Base-by-base conservation (phyloP, 176 grass and related monocot genomes). In the Zoysia japonica region DNA sequence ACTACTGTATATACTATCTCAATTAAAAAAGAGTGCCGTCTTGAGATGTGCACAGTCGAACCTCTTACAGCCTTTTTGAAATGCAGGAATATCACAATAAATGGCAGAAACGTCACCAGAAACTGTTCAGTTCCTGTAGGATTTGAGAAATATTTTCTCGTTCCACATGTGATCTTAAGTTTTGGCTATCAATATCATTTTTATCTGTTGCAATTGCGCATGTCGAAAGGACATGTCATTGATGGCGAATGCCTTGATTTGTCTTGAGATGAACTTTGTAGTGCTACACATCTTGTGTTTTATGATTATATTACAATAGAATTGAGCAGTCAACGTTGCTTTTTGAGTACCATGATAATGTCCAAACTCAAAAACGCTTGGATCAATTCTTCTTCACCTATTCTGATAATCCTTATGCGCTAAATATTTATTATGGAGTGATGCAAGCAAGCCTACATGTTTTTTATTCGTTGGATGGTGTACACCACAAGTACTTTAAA, bases 61-160 rank as follows among this genome's bases (percentile, higher is more conserved):
- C 68, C 47, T 16, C 61, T 38, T 38, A 64, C 11, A 39, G 61
- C 61, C 36, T 64, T 37, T 39, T 64, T 64, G 61, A 4, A 39
- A 64, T 64, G 61, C 61, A 64, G 28, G 61, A 64, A 64, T 64
- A 6, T 38, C 61, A 64, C 61, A 64, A 64, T 38, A 64, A 64
- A 63, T 63, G 20, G 61, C 61, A 38, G 35, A 38, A 63, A 63
- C 9, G 11, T 35, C 61, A 38, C 61, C 2, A 38, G 20, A 63
- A 63, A 63, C 35, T 38, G 61, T 63, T 63, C 35, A 5, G 20
- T 63, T 63, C 11, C 61, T 28, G 35, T 37, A 38, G 61, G 35
- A 38, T 63, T 12, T 10, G 9, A 11, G 8, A 35, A 35, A 5
- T 13, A 11, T 38, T 38, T 28, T 60, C 19, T 61, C 7, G 5